A percentile compares a stretch with the other conserved stretches of the same genome.
Conservation (phyloP, 2,329 filamentous ascomycete species). For the Calonectria fujianensis region DNA sequence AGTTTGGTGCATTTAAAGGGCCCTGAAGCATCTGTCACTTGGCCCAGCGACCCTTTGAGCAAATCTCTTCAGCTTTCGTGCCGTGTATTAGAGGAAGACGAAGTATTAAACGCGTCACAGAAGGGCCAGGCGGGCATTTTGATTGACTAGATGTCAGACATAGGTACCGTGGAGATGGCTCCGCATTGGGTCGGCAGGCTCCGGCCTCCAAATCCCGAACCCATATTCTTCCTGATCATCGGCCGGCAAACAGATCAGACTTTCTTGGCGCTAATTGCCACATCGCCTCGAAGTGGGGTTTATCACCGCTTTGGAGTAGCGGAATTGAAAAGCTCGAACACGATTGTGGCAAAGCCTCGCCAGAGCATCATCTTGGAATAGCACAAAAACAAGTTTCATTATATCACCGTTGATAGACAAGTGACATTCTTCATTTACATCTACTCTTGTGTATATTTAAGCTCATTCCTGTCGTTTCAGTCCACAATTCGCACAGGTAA, state of each 20-base stretch:
- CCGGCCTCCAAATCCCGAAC: not conserved
- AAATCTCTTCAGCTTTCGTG: not conserved
- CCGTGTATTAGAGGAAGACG: not conserved
- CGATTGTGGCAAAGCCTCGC: not conserved
- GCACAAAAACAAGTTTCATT: not conserved
- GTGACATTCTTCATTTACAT: too few relatives aligned
- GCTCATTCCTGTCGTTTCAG: too few relatives aligned
- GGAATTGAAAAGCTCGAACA: not conserved
- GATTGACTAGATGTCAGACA: not conserved
- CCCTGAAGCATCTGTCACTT: not conserved
- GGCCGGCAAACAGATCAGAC: conserved; percentile 2
- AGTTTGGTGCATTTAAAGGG: conserved; percentile 1
- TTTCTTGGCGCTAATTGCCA: not conserved
- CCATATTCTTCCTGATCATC: not conserved
- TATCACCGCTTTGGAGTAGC: not conserved
- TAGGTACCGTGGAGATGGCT: not conserved
- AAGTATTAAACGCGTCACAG: not conserved
- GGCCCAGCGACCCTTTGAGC: not conserved
- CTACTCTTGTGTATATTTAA: too few relatives aligned
- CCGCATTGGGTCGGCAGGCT: conserved; percentile 1
- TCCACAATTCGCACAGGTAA: not conserved
- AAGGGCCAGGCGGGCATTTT: not conserved
- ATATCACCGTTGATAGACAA: not conserved
- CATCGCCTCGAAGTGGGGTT: not conserved
- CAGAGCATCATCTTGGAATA: not conserved